Percentiles rank a stretch among this genome's conserved stretches.
Conservation (phyloP, 2,329 filamentous ascomycete genomes). For the Epichloe brachyelytri region DNA sequence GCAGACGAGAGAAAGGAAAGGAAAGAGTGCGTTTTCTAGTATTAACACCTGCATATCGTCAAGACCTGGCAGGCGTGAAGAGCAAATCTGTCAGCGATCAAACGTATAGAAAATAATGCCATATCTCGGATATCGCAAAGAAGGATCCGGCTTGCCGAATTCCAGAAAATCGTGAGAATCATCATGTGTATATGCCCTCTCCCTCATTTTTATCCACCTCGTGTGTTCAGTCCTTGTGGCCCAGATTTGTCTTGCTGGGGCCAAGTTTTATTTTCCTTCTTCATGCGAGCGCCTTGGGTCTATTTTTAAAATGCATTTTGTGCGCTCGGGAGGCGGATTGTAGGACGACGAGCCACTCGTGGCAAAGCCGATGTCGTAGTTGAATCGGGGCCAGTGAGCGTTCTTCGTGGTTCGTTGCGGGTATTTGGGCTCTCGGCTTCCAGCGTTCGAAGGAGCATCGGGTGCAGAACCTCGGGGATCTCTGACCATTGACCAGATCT, state of each 20-base stretch:
- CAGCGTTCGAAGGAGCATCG: slow-evolving; percentile 35
- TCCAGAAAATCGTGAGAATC: slow-evolving; percentile 1
- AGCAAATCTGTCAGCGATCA: background rate
- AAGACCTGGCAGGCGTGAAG: background rate
- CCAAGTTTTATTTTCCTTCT: no score
- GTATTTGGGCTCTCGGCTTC: slow-evolving; percentile 20
- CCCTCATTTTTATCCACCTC: no score
- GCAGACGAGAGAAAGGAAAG: background rate
- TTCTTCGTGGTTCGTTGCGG: slow-evolving; percentile 2
- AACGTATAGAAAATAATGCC: background rate
- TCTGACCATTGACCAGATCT: slow-evolving; percentile 43
- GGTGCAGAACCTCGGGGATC: slow-evolving; percentile 42
- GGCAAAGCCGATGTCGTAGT: background rate
- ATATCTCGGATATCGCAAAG: background rate
- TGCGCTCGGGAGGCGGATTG: slow-evolving; percentile 5
- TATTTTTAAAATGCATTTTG: slow-evolving; percentile 5
- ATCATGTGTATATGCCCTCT: background rate
- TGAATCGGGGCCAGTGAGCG: background rate
- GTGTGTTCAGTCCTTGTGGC: no score
- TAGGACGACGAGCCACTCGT: slow-evolving; percentile 1
- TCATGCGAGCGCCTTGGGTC: background rate
- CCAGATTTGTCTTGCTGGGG: background rate
- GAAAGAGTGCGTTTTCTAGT: background rate
- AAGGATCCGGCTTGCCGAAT: background rate
- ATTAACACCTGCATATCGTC: background rate